phyloP scores from a whole-genome alignment of 179 eudicot species.

The Gypsophila paniculata region DNA sequence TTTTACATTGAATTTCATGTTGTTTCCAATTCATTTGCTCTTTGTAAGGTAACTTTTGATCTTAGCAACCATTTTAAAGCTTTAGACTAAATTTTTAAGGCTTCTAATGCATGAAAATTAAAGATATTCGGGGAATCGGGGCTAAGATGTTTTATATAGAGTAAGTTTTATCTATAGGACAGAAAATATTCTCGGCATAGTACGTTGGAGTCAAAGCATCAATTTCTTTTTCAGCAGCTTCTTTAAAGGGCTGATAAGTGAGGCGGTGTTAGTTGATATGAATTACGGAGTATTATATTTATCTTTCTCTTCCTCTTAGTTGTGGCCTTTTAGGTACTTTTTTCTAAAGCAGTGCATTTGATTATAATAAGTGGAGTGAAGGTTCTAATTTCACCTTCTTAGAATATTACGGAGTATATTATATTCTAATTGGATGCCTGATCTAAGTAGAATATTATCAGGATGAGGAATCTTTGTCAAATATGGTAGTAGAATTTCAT shows the following conservation, averaged over 20 bases:
- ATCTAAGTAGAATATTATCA: slow-evolving; percentile 25
- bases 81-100: not conserved
- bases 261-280: not conserved
- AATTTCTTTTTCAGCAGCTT: not conserved
- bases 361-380: not conserved
- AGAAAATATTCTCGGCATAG: not conserved
- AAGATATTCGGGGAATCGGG: not conserved
- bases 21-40: not conserved
- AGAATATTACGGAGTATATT: slow-evolving; percentile 10
- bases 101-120: not conserved
- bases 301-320: not conserved
- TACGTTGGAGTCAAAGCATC: not conserved
- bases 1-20: not conserved
- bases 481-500: slow-evolving; percentile 26
- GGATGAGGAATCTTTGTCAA: slow-evolving; percentile 33
- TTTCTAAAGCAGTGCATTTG: not conserved
- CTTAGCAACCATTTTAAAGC: not conserved
- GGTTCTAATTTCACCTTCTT: slow-evolving; percentile 10
- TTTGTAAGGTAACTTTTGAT: not conserved
- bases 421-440: slow-evolving; percentile 20
- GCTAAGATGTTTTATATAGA: not conserved
- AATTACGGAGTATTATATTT: not conserved
- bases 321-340: not conserved
- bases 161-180: slow-evolving; percentile 1
- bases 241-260: not conserved